Conservation (phyloP, 495 filamentous ascomycete genomes). For the Penicillium malachiteum region DNA sequence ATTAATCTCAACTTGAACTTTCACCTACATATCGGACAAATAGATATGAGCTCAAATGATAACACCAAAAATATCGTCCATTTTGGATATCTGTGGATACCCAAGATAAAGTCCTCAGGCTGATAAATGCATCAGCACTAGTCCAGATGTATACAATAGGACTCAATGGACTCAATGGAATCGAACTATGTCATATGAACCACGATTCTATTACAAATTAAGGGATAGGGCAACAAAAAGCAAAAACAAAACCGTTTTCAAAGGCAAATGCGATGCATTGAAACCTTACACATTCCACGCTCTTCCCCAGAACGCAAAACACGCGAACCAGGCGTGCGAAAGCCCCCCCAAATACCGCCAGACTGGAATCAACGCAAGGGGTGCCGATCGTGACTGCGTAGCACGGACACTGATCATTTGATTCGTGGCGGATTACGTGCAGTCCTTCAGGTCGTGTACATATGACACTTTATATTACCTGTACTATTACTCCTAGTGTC, state of each 20-base stretch:
- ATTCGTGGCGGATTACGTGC: conserved; percentile 2
- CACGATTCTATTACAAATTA: not conserved
- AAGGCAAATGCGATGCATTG: not conserved
- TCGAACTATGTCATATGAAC: not conserved
- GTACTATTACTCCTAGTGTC: not conserved
- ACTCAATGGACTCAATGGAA: too few species aligned
- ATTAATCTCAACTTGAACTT: too few species aligned
- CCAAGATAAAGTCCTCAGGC: too few species aligned
- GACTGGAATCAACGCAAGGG: conserved; percentile 21
- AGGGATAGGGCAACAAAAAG: not conserved
- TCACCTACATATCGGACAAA: too few species aligned
- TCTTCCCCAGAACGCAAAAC: conserved; percentile 9
- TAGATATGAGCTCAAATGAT: too few species aligned
- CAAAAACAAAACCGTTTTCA: not conserved
- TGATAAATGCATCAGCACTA: too few species aligned
- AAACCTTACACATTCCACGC: conserved; percentile 7
- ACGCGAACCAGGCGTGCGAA: conserved; percentile 10
- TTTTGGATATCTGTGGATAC: too few species aligned
- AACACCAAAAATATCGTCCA: too few species aligned
- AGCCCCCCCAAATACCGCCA: conserved; percentile 7
- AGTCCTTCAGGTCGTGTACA: not conserved
- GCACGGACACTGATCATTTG: not conserved
- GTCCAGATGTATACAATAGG: not conserved
- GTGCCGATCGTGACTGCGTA: conserved; percentile 10
- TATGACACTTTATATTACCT: not conserved